Evolutionary conservation across 345 rosid genomes (phyloP), one percentile per base, ranked within the genome.

Genomic region (Bretschneidera sinensis): DNA sequence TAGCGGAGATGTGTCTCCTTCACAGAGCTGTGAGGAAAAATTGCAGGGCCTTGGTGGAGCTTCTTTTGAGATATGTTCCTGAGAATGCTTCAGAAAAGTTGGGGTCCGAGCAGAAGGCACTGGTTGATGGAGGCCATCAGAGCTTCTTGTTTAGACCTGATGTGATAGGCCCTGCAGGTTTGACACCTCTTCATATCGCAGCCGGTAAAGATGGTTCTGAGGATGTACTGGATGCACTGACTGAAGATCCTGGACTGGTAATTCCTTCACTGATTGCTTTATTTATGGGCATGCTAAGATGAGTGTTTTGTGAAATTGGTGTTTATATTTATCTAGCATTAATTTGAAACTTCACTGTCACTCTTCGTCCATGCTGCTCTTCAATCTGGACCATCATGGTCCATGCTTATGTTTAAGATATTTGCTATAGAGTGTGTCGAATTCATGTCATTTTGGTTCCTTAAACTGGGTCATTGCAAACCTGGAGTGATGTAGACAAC

Each of bases 161-260:
- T 75, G 84, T 64, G 39, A n/a, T 70, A 17, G 99, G 99, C 63
- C 96, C 97, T 49, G 91, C 83, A 21, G 95, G 99, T 76, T 81
- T 91, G 84, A 95, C 99, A 21, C 97, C 99, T 74, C 95, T 91
- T 63, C 99, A 95, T 78, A 86, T 95, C 63, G 99, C 96, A 55
- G 99, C 99, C 0, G 99, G 99, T 60, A 95, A 85, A 86, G 99
- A 95, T 76, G 91, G 84, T 65, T 91, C 99, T 24, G 96, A 95
- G 79, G 91, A 81, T 57, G 85, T 88, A 34, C 65, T 95, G 66
- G 94, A 91, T 61, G 89, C 96, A 54, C 74, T 95, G 64, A 88
- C 87, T 21, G 77, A 85, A 64, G 99, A 91, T 70, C 96, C 96
- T 43, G 80, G 83, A 75, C 85, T 77, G 99, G 99, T 94, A 70